Evolutionary conservation across 805 yeast genomes (phyloP).

Genomic region (Candida pseudofarinosa): DNA sequence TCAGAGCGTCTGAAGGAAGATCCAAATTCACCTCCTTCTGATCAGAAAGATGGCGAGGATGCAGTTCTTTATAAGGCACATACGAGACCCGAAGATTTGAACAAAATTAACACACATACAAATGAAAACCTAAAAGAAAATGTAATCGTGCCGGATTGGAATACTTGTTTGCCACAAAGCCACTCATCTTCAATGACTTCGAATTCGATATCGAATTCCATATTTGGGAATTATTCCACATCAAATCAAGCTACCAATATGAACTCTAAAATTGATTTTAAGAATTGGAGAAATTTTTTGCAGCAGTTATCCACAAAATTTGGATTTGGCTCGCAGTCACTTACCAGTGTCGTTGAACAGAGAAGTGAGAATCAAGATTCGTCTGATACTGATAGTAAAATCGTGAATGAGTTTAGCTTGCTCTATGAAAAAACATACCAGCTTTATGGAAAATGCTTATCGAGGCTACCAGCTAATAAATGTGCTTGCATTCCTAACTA

Average conservation of each 20-base stretch:
- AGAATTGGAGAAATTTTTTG: constrained; percentile 33
- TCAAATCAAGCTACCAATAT: constrained; percentile 11
- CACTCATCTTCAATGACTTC: constrained; percentile 11
- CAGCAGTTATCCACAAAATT: constrained; percentile 30
- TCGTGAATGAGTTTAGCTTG: constrained; percentile 29
- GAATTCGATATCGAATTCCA: constrained; percentile 14
- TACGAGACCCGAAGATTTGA: constrained; percentile 35
- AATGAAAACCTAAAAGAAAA: constrained; percentile 40
- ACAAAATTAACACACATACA: constrained; percentile 40
- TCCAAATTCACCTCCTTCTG: constrained; percentile 6
- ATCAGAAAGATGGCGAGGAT: constrained; percentile 22
- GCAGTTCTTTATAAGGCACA: constrained; percentile 45
- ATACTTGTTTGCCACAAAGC: constrained; percentile 31
- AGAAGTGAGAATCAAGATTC: constrained; percentile 4
- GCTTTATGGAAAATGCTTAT: constrained; percentile 34
- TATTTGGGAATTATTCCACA: constrained; percentile 25
- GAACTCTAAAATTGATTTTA: constrained; percentile 25
- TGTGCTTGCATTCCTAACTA: constrained; percentile 39
- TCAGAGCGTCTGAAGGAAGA: constrained; percentile 7
- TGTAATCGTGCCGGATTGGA: constrained; percentile 41
- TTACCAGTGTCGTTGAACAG: constrained; percentile 21
- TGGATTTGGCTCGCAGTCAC: constrained; percentile 30
- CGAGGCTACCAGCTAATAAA: constrained; percentile 32
- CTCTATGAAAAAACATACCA: constrained; percentile 34
- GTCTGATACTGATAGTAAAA: constrained; percentile 11